Evolutionary conservation across 2,329 filamentous ascomycete genomes (phyloP).

Genomic region (Allantophomopsis lycopodina): DNA sequence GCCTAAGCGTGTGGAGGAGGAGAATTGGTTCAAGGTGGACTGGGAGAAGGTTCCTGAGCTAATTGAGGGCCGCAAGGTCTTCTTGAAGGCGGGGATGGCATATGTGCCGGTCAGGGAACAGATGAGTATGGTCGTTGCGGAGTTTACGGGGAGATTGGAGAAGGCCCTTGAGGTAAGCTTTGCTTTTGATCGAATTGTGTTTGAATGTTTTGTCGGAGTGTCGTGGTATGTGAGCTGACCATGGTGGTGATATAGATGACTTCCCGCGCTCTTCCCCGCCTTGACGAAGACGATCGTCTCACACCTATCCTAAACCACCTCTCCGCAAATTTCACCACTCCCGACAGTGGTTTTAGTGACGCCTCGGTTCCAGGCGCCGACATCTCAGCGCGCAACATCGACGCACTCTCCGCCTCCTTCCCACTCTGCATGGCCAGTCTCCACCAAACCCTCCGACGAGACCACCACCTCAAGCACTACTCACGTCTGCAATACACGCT

Average conservation of each 20-base stretch:
- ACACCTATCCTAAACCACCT: slow-evolving; percentile 64
- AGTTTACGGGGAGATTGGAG: slow-evolving; percentile 71
- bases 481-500: slow-evolving; percentile 89
- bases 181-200: slow-evolving; percentile 1
- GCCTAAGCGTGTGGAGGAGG: slow-evolving; percentile 49
- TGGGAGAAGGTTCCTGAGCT: slow-evolving; percentile 89
- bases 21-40: slow-evolving; percentile 90
- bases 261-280: slow-evolving; percentile 74
- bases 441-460: slow-evolving; percentile 72
- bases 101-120: slow-evolving; percentile 85
- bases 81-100: slow-evolving; percentile 69
- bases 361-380: slow-evolving; percentile 55
- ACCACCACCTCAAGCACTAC: slow-evolving; percentile 85
- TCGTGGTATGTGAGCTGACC: too few species aligned
- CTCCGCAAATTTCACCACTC: slow-evolving; percentile 91
- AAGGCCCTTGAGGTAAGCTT: slow-evolving; percentile 61
- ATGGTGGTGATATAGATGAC: slow-evolving; percentile 44
- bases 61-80: slow-evolving; percentile 65
- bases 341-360: slow-evolving; percentile 67
- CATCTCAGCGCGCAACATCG: slow-evolving; percentile 68
- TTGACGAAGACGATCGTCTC: slow-evolving; percentile 93
- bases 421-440: slow-evolving; percentile 90
- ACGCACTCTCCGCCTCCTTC: slow-evolving; percentile 68
- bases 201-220: slow-evolving; percentile 2
- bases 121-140: slow-evolving; percentile 74